These are phyloP conservation scores for Pyrrhoderma lamaoense DNA, from an alignment of 1,284 basidiomycete genomes.

Conservation along the genomic window DNA sequence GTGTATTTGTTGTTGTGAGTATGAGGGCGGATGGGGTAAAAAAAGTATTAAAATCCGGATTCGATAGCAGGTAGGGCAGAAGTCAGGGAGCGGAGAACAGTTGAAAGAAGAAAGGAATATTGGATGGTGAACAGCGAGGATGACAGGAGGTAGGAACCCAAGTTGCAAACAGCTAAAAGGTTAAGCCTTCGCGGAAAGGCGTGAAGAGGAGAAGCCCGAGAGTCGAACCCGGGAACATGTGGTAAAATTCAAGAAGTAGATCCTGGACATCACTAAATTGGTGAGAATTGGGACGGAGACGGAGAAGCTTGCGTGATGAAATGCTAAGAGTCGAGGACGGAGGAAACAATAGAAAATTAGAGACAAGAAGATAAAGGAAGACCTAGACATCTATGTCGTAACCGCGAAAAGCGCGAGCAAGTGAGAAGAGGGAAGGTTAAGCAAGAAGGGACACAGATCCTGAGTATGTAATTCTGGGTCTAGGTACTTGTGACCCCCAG, in stretches of 20 bases:
- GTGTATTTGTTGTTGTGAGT: not conserved
- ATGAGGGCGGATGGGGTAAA: not conserved
- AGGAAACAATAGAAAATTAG: not conserved
- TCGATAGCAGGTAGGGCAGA: not conserved
- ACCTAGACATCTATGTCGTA: not conserved
- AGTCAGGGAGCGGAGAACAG: not conserved
- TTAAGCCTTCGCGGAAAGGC: not conserved
- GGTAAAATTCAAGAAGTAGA: not conserved
- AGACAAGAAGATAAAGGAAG: not conserved
- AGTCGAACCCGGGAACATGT: not conserved
- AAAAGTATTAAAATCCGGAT: not conserved
- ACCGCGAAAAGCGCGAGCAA: not conserved
- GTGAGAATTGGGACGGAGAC: not conserved
- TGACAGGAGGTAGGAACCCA: not conserved
- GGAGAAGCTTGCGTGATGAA: not conserved
- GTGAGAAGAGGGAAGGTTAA: not conserved
- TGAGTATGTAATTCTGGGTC: not conserved
- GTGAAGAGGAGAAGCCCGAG: not conserved
- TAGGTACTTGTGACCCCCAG: not conserved
- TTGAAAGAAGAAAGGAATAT: not conserved
- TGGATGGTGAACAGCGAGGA: not conserved
- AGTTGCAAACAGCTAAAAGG: not conserved
- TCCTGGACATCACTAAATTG: not conserved
- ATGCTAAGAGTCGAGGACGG: not conserved
- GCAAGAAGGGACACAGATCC: too few relatives aligned